Evolutionary conservation across 2,329 filamentous ascomycete species (phyloP), one percentile per base, ranked within the genome.

Genomic region (Rhynchosporium secalis): DNA sequence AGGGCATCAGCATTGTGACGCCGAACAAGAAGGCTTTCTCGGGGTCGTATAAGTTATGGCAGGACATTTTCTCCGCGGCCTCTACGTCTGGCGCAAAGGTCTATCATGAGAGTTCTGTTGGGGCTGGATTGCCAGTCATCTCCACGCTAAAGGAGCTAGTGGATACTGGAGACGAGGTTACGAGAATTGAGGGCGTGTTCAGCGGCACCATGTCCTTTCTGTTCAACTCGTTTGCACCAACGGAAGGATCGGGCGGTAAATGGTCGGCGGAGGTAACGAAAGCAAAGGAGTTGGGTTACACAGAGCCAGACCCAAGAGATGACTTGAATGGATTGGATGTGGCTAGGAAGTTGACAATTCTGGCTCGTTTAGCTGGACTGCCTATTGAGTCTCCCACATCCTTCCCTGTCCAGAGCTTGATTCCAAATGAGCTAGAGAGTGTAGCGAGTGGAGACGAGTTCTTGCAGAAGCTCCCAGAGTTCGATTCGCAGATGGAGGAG

Each of bases 1-100:
- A 86, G 66, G 94, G 93, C 12, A 88, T 99, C 76, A 94, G 87
- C 76, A 86, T 99, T 71, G 91, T 98, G 33, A 99, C 95, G 0
- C 93, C 95, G 48, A 99, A 98, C 83, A 99, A 99, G 82, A 99
- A 99, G 79, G 94, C 90, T 13, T 99, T 99, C 78, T 96, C 92
- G 0, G 87, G 90, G 62, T 86, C 85, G 51, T 87, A 91, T 72
- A 81, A 86, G 70, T 80, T 96, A 61, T 99, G 94, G 93, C 84
- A 91, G 72, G 86, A 90, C 66, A 97, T 99, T 73, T 96, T 96
- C 76, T 78, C 80, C 3, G 83, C 91, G 1, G 88, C 92, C 1
- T 81, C 83, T 54, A 81, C 83, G 36, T 85, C 84, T 1, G 89
- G 89, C 48, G 91, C 93, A 48, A 90, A 92, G 74, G 83, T 98